These are phyloP conservation scores for Sugiyamaella castrensis DNA, from an alignment of 1,139 yeast genomes.

Conservation along the genomic window DNA sequence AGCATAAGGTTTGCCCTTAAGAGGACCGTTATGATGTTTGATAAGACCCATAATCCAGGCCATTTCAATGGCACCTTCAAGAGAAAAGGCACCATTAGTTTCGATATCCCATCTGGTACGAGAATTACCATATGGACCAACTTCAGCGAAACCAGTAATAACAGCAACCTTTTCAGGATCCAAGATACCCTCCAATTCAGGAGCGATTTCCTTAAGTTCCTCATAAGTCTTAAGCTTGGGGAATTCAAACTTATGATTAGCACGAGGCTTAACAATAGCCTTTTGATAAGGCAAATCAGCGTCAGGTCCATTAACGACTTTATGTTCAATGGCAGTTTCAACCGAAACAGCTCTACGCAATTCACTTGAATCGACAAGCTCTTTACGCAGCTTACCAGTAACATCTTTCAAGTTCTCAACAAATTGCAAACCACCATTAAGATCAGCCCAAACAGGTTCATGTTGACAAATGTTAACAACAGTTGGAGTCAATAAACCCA, in stretches of 20 bases:
- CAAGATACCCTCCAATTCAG: slow-evolving; percentile 81
- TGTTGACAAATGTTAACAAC: slow-evolving; percentile 85
- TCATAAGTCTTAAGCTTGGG: slow-evolving; percentile 78
- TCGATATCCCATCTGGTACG: slow-evolving; percentile 99
- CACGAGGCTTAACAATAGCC: slow-evolving; percentile 81
- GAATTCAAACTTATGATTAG: slow-evolving; percentile 92
- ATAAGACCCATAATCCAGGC: slow-evolving; percentile 99
- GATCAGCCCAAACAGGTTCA: slow-evolving; percentile 94
- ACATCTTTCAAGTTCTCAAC: slow-evolving; percentile 88
- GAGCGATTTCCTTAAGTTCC: slow-evolving; percentile 63
- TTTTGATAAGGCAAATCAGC: slow-evolving; percentile 83
- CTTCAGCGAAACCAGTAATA: slow-evolving; percentile 96
- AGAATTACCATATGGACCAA: slow-evolving; percentile 99
- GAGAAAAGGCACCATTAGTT: slow-evolving; percentile 89
- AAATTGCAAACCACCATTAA: slow-evolving; percentile 97
- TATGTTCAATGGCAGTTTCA: slow-evolving; percentile 90
- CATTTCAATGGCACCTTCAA: slow-evolving; percentile 98
- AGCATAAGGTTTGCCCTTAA: slow-evolving; percentile 82
- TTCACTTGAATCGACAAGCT: slow-evolving; percentile 81
- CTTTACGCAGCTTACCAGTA: slow-evolving; percentile 76
- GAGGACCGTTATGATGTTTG: slow-evolving; percentile 87
- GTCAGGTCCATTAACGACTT: slow-evolving; percentile 82
- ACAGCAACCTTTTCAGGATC: slow-evolving; percentile 90
- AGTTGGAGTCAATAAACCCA: slow-evolving; percentile 88
- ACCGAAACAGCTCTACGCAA: slow-evolving; percentile 93